These are phyloP conservation scores for Aplosporella prunicola DNA, from an alignment of 2,329 filamentous ascomycete genomes.

Conservation along the genomic window DNA sequence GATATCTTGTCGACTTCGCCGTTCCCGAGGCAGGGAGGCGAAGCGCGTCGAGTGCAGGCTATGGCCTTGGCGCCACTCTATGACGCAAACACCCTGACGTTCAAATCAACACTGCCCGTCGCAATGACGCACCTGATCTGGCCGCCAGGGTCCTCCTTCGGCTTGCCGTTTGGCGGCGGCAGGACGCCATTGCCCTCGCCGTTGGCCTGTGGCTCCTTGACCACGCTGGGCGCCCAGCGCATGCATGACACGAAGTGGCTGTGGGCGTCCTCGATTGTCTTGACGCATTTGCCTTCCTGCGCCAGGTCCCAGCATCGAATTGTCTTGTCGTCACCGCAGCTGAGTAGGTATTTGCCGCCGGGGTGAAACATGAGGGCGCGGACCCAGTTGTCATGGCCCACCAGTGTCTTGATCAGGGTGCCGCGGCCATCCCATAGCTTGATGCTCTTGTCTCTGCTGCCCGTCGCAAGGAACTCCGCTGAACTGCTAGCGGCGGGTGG, in stretches of 20 bases:
- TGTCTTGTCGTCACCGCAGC: slow-evolving; percentile 81
- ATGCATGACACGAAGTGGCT: slow-evolving; percentile 79
- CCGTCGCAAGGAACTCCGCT: slow-evolving; percentile 84
- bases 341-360: slow-evolving; percentile 80
- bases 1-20: not conserved
- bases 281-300: slow-evolving; percentile 85
- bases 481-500: slow-evolving; percentile 62
- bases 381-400: slow-evolving; percentile 93
- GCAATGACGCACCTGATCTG: slow-evolving; percentile 78
- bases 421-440: slow-evolving; percentile 81
- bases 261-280: slow-evolving; percentile 67
- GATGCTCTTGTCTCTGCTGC: slow-evolving; percentile 82
- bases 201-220: slow-evolving; percentile 46
- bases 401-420: slow-evolving; percentile 71
- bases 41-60: slow-evolving; percentile 2
- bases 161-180: slow-evolving; percentile 18
- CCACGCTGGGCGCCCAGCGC: slow-evolving; percentile 72
- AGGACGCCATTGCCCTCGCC: slow-evolving; percentile 18
- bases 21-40: not conserved
- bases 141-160: slow-evolving; percentile 48
- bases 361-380: slow-evolving; percentile 81
- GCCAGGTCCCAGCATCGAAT: slow-evolving; percentile 87
- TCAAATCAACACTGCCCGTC: slow-evolving; percentile 75
- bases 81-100: slow-evolving; percentile 67
- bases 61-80: slow-evolving; percentile 15